Percentiles rank a stretch among this genome's conserved stretches.
Evolutionary conservation across 2,329 filamentous ascomycete genomes (phyloP).

Genomic region (Trichoderma sp.): DNA sequence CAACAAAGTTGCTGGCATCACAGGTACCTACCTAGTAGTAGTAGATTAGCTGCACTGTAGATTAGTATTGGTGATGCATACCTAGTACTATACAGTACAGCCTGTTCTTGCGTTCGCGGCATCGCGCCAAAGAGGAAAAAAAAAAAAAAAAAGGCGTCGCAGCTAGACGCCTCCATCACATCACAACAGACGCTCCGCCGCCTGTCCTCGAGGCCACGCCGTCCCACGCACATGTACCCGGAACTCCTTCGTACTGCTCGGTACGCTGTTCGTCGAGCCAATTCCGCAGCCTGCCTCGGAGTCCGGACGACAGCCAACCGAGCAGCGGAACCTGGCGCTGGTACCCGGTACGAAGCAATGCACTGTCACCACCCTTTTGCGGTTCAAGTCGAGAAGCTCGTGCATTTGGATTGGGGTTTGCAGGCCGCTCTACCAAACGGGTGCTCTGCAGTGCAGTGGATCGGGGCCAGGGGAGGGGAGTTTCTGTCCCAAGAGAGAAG

Average conservation of each 20-base stretch:
- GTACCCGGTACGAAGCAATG: neutral
- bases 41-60: too few species aligned
- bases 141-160: too few species aligned
- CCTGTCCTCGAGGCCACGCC: neutral
- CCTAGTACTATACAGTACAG: neutral
- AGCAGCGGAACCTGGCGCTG: neutral
- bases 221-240: neutral
- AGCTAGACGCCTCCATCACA: neutral
- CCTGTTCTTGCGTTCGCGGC: neutral
- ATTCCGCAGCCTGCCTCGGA: neutral
- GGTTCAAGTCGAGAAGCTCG: neutral
- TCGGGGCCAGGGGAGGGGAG: neutral
- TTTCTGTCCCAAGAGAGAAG: neutral
- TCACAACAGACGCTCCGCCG: neutral
- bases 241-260: neutral
- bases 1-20: too few species aligned
- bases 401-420: conserved; percentile 9
- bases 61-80: too few species aligned
- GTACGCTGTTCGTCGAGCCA: neutral
- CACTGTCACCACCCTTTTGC: conserved; percentile 10
- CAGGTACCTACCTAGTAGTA: too few species aligned
- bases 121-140: conserved; percentile 10
- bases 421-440: conserved; percentile 1
- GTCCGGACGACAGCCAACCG: neutral
- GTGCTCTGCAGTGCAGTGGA: conserved; percentile 10